A percentile compares a stretch with the other conserved stretches of the same genome.
phyloP scores from a whole-genome alignment of 306 rosid species.

The Quercus agrifolia region DNA sequence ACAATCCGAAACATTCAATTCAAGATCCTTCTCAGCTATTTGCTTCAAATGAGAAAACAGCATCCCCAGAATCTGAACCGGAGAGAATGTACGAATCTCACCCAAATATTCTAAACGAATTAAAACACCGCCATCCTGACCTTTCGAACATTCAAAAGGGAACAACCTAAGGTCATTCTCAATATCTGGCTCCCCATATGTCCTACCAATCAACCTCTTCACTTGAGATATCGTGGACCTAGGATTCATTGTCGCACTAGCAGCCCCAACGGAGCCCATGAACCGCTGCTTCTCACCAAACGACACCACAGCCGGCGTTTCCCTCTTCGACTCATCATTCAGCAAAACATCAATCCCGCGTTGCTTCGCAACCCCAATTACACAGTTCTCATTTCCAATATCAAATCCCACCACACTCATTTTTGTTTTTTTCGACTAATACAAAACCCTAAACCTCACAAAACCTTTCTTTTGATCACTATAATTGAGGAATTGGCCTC shows the following conservation, averaged over 20 bases:
- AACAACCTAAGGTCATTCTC: slow-evolving; percentile 36
- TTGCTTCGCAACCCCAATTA: slow-evolving; percentile 52
- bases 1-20: slow-evolving; percentile 41
- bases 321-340: slow-evolving; percentile 57
- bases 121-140: slow-evolving; percentile 41
- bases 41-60: slow-evolving; percentile 49
- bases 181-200: slow-evolving; percentile 27
- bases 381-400: slow-evolving; percentile 60
- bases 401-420: slow-evolving; percentile 61
- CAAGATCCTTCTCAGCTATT: slow-evolving; percentile 40
- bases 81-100: slow-evolving; percentile 30
- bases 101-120: slow-evolving; percentile 41
- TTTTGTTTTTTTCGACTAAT: not conserved
- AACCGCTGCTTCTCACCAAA: slow-evolving; percentile 58
- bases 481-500: not conserved
- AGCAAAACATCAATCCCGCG: slow-evolving; percentile 52
- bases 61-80: slow-evolving; percentile 49
- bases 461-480: not conserved
- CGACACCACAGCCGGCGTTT: slow-evolving; percentile 47
- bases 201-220: slow-evolving; percentile 50
- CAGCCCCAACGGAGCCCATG: slow-evolving; percentile 58
- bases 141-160: slow-evolving; percentile 40
- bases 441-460: not conserved
- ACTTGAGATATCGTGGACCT: slow-evolving; percentile 52
- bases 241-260: slow-evolving; percentile 47